These are phyloP conservation scores for Stagonosporopsis tanaceti DNA, from an alignment of 2,329 filamentous ascomycete species.

Conservation along the genomic window DNA sequence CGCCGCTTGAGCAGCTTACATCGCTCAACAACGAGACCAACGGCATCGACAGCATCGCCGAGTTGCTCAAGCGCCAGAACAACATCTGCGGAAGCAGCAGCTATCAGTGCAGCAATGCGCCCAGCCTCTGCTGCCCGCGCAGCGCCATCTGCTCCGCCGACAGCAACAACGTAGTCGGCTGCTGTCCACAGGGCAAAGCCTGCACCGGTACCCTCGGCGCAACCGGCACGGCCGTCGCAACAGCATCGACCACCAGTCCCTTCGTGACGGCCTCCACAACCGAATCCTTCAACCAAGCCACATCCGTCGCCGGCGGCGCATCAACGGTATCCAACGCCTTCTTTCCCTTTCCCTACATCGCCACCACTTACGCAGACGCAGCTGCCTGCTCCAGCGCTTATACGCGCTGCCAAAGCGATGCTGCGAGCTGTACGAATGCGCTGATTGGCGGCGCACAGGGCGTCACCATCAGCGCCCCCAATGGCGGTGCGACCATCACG, in stretches of 20 bases:
- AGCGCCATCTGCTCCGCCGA: constrained; percentile 65
- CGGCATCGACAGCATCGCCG: constrained; percentile 28
- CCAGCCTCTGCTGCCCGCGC: constrained; percentile 64
- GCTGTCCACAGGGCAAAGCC: constrained; percentile 65
- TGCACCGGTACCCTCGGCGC: constrained; percentile 64
- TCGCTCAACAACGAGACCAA: constrained; percentile 37
- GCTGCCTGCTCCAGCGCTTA: constrained; percentile 63
- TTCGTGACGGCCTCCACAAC: constrained; percentile 33
- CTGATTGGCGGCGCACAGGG: constrained; percentile 59
- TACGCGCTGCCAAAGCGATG: constrained; percentile 59
- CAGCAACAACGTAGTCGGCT: constrained; percentile 65
- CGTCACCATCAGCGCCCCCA: constrained; percentile 60
- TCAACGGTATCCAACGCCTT: constrained; percentile 58
- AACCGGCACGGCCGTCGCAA: constrained; percentile 13
- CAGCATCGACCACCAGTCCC: constrained; percentile 25
- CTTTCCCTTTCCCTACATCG: constrained; percentile 62
- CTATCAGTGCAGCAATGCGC: constrained; percentile 61
- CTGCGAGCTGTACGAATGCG: constrained; percentile 49
- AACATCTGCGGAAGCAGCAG: constrained; percentile 60
- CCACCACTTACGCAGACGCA: constrained; percentile 62
- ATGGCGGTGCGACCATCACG: constrained; percentile 60
- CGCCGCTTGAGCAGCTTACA: constrained; percentile 25
- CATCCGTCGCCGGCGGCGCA: constrained; percentile 19
- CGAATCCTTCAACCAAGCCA: constrained; percentile 34
- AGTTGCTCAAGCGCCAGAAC: constrained; percentile 42